Evolutionary conservation across 164 flowering plant genomes (phyloP).

Genomic region (Kalanchoe fedtschenkoi): DNA sequence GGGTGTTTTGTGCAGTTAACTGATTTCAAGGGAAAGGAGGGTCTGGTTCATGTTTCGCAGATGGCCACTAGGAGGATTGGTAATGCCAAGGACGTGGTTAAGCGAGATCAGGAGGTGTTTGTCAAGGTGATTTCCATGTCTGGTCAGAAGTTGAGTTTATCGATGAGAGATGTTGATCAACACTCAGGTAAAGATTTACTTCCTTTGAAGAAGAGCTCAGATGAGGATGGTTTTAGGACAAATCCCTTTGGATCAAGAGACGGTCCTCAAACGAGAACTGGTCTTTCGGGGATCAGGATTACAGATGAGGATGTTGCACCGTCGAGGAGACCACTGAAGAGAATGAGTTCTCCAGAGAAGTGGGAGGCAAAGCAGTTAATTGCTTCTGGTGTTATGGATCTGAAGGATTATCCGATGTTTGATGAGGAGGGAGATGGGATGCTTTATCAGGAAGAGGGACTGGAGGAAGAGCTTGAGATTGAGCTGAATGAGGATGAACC

Average conservation of each 20-base stretch:
- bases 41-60: conserved; percentile 79
- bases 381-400: conserved; percentile 73
- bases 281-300: conserved; percentile 56
- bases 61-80: conserved; percentile 52
- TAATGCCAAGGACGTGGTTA: conserved; percentile 70
- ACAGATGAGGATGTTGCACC: conserved; percentile 52
- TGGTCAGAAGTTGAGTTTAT: conserved; percentile 66
- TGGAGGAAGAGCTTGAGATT: conserved; percentile 90
- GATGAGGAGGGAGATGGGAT: conserved; percentile 63
- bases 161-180: conserved; percentile 97
- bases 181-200: conserved; percentile 68
- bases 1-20: conserved; percentile 72
- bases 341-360: conserved; percentile 90
- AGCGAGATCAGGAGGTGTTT: conserved; percentile 76
- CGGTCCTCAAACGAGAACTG: conserved; percentile 31
- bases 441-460: conserved; percentile 39
- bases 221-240: conserved; percentile 41
- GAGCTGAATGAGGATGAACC: conserved; percentile 95
- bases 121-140: conserved; percentile 78
- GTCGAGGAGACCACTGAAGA: conserved; percentile 67
- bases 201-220: conserved; percentile 55
- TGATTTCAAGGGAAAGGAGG: conserved; percentile 73
- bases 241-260: conserved; percentile 46
- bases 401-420: conserved; percentile 59
- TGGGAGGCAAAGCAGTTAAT: conserved; percentile 93